phyloP scores from a whole-genome alignment of 2,329 filamentous ascomycete genomes.

The Trichothecium roseum region DNA sequence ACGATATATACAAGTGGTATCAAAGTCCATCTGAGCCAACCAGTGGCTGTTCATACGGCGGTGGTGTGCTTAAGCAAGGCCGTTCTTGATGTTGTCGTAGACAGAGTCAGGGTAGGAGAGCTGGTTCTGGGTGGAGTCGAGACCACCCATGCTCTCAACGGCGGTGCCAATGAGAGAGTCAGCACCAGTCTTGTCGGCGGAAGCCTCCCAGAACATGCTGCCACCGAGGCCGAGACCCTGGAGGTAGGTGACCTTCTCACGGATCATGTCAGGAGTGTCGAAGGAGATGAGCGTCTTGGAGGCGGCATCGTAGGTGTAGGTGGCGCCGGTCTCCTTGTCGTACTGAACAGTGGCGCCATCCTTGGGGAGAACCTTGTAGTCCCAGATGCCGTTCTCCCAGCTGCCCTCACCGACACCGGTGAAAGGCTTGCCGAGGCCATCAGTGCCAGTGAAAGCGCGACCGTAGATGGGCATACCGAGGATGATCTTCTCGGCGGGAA shows the following conservation, averaged over 20 bases:
- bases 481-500: slow-evolving; percentile 57
- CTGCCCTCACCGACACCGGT: slow-evolving; percentile 54
- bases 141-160: slow-evolving; percentile 26
- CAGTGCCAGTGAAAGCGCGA: slow-evolving; percentile 27
- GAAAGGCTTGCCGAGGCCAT: slow-evolving; percentile 56
- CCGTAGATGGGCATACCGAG: slow-evolving; percentile 61
- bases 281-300: slow-evolving; percentile 60
- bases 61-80: slow-evolving; percentile 9
- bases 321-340: slow-evolving; percentile 49
- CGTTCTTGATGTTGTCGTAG: slow-evolving; percentile 41
- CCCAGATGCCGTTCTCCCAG: slow-evolving; percentile 68
- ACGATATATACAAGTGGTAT: background rate
- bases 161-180: slow-evolving; percentile 49
- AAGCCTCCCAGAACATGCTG: slow-evolving; percentile 81
- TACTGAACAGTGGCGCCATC: slow-evolving; percentile 45
- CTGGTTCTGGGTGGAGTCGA: slow-evolving; percentile 37
- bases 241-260: slow-evolving; percentile 56
- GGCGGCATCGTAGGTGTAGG: slow-evolving; percentile 57
- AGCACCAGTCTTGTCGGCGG: slow-evolving; percentile 49
- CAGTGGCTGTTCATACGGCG: background rate
- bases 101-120: slow-evolving; percentile 41
- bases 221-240: slow-evolving; percentile 54
- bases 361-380: slow-evolving; percentile 68
- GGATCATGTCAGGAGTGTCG: slow-evolving; percentile 51
- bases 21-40: background rate